Evolutionary conservation across 345 rosid species (phyloP).

Genomic region (Zanthoxylum bungeanum): DNA sequence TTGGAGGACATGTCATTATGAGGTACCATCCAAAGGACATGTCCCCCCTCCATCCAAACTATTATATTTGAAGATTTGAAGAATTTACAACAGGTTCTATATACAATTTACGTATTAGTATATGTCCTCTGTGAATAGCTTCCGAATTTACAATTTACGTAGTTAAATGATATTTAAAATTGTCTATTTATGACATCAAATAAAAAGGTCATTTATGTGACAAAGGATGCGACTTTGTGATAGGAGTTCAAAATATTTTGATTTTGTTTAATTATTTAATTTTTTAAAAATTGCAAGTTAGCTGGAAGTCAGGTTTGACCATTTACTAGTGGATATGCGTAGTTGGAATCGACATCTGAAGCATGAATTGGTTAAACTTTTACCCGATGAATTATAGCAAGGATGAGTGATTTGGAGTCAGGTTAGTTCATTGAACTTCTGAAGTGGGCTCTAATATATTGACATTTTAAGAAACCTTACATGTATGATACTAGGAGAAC

Average conservation of each 20-base stretch:
- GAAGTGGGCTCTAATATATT: slow-evolving; percentile 16
- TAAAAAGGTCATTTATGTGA: neutral
- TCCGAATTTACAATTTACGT: neutral
- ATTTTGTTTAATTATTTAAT: neutral
- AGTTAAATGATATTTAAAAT: neutral
- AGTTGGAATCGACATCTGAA: slow-evolving; percentile 28
- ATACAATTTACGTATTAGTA: slow-evolving; percentile 7
- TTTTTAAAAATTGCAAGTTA: neutral
- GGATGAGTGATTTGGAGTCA: slow-evolving; percentile 30
- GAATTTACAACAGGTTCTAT: no score
- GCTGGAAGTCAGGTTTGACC: slow-evolving; percentile 19
- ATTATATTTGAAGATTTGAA: no score
- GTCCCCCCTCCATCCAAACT: no score
- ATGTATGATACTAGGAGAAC: neutral
- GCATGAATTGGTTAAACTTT: slow-evolving; percentile 28
- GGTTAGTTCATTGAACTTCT: slow-evolving; percentile 29
- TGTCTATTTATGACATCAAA: neutral
- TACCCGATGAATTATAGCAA: slow-evolving; percentile 29
- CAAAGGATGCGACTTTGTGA: neutral
- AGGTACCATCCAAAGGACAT: no score
- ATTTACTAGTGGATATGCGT: slow-evolving; percentile 23
- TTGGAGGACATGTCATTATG: no score
- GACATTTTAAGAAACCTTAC: slow-evolving; percentile 6
- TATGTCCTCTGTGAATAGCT: neutral
- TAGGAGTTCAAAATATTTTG: neutral